These are phyloP conservation scores for Bromus sterilis DNA, from an alignment of 176 grass and related monocot genomes.

Conservation along the genomic window DNA sequence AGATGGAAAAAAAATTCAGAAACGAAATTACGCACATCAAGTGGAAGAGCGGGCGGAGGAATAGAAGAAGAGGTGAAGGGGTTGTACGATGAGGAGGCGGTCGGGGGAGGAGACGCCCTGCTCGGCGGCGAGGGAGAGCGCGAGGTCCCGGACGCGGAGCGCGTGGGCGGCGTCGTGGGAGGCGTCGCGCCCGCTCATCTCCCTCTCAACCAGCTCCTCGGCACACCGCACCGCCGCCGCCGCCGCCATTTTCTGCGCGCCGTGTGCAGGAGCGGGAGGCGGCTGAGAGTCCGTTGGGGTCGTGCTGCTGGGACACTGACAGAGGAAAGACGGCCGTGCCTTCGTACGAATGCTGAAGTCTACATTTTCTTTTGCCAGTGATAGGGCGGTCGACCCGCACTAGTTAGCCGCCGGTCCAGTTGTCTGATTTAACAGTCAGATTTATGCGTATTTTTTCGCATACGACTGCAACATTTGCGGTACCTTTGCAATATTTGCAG, in stretches of 20 bases:
- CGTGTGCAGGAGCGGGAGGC: neutral
- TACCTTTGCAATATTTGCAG: no score
- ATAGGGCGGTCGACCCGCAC: no score
- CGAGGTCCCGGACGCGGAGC: conserved; percentile 80
- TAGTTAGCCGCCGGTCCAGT: no score
- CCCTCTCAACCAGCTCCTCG: conserved; percentile 63
- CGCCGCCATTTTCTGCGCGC: conserved; percentile 2
- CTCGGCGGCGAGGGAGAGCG: conserved; percentile 79
- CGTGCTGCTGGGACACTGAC: neutral
- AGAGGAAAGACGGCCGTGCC: neutral
- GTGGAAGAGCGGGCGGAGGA: neutral
- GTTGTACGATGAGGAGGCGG: conserved; percentile 50
- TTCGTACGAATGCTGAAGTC: neutral
- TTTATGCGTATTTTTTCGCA: no score
- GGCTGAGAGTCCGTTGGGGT: neutral
- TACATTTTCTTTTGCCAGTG: no score
- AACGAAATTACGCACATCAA: neutral
- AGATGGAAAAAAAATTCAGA: neutral
- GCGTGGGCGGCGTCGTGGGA: conserved; percentile 93
- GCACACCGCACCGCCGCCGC: conserved; percentile 43
- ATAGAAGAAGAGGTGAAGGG: neutral
- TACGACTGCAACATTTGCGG: no score
- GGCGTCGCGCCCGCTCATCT: conserved; percentile 72
- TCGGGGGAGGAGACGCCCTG: conserved; percentile 47
- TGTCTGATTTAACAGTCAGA: no score